Evolutionary conservation across 2,329 filamentous ascomycete species (phyloP), one percentile per base, ranked within the genome.

Genomic region (Sporothrix phasma): DNA sequence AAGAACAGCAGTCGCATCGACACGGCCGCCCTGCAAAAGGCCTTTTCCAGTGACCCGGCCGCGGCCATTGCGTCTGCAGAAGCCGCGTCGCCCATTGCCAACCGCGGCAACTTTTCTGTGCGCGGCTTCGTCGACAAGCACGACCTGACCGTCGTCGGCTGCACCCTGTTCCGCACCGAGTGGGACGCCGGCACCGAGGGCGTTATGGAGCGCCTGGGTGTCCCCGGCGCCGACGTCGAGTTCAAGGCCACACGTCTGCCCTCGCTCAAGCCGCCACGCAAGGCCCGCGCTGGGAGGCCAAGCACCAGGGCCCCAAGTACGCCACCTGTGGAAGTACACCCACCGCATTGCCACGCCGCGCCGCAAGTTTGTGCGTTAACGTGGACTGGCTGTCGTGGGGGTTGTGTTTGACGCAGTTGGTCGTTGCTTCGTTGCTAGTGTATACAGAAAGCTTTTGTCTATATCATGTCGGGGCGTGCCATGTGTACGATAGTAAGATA

Each of bases 111-210:
- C 54, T 95, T 96, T 77, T 87, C 82, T 64, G 78, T 96, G 66
- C 87, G 90, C 72, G 85, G 84, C 67, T 88, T 95, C 74, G 83
- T 87, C 68, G 83, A 86, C 73, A 87, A 86, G 73, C 84, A 90
- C 73, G 76, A 79, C 65, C 78, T 94, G 66, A 81, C 79, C 65
- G 84, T 92, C 7, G 85, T 97, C 65, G 92, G 92, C 49, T 89
- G 91, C 70, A 90, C 86, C 73, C 78, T 99, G 70, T 99, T 97
- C 86, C 86, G 94, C 69, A 88, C 86, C 66, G 79, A 88, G 68
- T 97, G 92, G 90, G 94, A 99, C 75, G 89, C 94, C 66, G 85
- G 84, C 70, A 99, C 90, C 62, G 86, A 84, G n/a, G 86, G 80
- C 60, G 90, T 99, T 67, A 97, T 99, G 93, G 80, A 85, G 72